phyloP scores from a whole-genome alignment of 257 asterid species.

The Solanum rostratum region DNA sequence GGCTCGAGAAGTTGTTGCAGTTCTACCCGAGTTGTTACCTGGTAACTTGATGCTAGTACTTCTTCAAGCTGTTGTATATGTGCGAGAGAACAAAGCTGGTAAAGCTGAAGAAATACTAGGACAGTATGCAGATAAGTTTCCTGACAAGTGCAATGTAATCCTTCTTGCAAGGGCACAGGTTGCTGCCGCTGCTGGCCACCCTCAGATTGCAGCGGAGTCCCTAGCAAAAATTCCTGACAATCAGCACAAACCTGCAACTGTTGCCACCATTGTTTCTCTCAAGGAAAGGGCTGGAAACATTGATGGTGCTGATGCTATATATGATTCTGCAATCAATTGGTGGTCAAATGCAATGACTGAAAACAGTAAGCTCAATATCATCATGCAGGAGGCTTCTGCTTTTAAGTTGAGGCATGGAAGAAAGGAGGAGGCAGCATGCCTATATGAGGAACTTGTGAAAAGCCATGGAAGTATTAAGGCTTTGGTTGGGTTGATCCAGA shows the following conservation, averaged over 20 bases:
- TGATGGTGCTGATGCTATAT: conserved; percentile 66
- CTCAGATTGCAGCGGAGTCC: conserved; percentile 82
- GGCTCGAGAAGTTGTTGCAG: conserved; percentile 87
- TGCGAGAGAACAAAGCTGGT: conserved; percentile 81
- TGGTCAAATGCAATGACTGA: conserved; percentile 87
- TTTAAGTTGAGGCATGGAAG: conserved; percentile 83
- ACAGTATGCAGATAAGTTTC: conserved; percentile 54
- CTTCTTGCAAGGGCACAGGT: conserved; percentile 81
- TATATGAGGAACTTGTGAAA: conserved; percentile 73
- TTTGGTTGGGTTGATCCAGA: conserved; percentile 65
- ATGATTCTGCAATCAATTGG: conserved; percentile 63
- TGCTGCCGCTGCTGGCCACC: conserved; percentile 93
- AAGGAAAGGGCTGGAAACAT: conserved; percentile 83
- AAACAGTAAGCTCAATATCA: conserved; percentile 43
- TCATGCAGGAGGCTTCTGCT: conserved; percentile 85
- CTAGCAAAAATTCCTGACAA: conserved; percentile 63
- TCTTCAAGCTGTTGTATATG: conserved; percentile 86
- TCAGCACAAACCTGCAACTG: conserved; percentile 81
- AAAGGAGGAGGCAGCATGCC: conserved; percentile 69
- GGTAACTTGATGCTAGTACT: conserved; percentile 55
- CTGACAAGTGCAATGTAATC: conserved; percentile 46
- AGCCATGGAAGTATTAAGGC: conserved; percentile 65
- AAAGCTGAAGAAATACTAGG: conserved; percentile 78
- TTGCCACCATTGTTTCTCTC: conserved; percentile 72
- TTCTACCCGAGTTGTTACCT: conserved; percentile 66